Evolutionary conservation across 2,329 filamentous ascomycete genomes (phyloP), one percentile per base, ranked within the genome.

Genomic region (Malbranchea cinnamomea): DNA sequence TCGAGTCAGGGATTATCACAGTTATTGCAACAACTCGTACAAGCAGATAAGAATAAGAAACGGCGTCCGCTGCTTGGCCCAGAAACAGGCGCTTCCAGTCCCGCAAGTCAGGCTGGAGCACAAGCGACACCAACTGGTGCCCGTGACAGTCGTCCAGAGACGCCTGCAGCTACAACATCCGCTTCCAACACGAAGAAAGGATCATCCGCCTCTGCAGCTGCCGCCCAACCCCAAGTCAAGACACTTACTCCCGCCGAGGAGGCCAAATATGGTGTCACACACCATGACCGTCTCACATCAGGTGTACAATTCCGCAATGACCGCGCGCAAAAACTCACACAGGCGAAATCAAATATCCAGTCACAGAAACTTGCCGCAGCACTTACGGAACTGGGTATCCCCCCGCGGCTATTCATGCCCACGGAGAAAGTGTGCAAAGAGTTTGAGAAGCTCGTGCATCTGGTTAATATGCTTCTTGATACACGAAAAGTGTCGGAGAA

Each of bases 291-390:
- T 16, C 67, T 94, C 22, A 74, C 78, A 2, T 78, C 77, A 6
- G 87, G 89, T 5, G 81, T 93, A 20, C 78, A 81, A 9, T 95
- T 95, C 66, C 80, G 87, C 8, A 83, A 83, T 39, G 61, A 64
- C 38, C 59, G 57, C 37, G 58, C 60, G 27, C 56, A 59, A 33
- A 60, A 62, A 36, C 52, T 63, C 30, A 60, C 59, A 3, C 59
- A 62, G 37, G 61, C 61, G 18, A 64, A 64, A 41, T 62, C 59
- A 17, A 62, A 63, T 36, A 57, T 62, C 2, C 61, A 64, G 37
- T 59, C 60, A 0, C 56, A 57, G 37, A 64, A 64, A 40, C 53
- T 64, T 25, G 56, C 52, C 17, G 52, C 55, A 22, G 61, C 61
- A 1, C 49, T 65, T 12, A 53, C 57, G 2, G 61, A 65, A 34